Percentiles rank a stretch among this genome's conserved stretches.
Conservation (phyloP, 179 eudicot species). For the Gypsophila paniculata region DNA sequence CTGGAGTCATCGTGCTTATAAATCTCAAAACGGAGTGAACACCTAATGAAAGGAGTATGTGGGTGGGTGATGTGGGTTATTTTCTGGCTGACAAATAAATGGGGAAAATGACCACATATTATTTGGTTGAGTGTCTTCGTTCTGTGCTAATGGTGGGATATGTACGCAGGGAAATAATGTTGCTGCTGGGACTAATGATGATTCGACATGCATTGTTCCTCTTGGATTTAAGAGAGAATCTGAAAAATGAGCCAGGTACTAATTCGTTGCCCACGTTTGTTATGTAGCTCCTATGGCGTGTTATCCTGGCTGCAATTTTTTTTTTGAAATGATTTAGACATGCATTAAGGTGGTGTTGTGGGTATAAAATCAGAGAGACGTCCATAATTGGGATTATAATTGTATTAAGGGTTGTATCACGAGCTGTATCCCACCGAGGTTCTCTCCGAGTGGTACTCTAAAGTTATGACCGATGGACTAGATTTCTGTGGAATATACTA, state of each 20-base stretch:
- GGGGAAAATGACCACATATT: background rate
- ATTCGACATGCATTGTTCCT: conserved; percentile 53
- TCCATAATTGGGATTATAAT: background rate
- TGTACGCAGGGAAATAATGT: conserved; percentile 46
- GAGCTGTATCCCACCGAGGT: no score
- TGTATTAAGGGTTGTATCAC: no score
- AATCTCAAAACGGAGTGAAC: background rate
- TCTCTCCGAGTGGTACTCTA: no score
- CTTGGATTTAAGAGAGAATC: conserved; percentile 47
- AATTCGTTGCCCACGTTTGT: conserved; percentile 2
- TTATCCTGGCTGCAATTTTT: background rate
- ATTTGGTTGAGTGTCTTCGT: background rate
- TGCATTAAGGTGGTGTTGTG: background rate
- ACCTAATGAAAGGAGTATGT: background rate
- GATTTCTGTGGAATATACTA: no score
- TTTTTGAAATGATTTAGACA: background rate
- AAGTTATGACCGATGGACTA: no score
- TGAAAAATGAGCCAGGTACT: conserved; percentile 59
- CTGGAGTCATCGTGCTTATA: background rate
- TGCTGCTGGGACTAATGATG: conserved; percentile 41
- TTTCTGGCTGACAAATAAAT: conserved; percentile 1
- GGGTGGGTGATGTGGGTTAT: background rate
- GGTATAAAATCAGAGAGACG: background rate
- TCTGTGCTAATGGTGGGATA: background rate
- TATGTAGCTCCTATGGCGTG: background rate